Base-by-base conservation (phyloP, 805 yeast species). In the Cyberlindnera nakhonratchasimensis region DNA sequence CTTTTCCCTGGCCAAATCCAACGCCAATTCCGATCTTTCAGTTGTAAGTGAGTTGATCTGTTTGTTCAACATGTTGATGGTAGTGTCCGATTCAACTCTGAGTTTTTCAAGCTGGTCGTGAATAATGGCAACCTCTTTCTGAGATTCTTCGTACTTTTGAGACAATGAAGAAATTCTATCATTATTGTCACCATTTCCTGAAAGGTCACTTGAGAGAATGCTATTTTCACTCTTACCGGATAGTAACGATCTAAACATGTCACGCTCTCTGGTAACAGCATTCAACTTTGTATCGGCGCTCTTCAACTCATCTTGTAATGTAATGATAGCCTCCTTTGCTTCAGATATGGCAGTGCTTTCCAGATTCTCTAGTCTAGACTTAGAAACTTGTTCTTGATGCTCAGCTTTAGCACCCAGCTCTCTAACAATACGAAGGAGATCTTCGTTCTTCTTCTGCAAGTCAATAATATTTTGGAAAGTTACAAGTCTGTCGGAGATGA, bases 401-500 rank as follows among this genome's bases (percentile, higher is more conserved):
- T 90, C 96, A 41, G 90, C 66, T 54, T 80, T 78, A 29, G 73
- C 69, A 10, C 91, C 95, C 14, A 91, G 67, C 38, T 76, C 77
- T 48, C 98, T 74, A 1, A 86, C 78, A 2, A 85, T 77, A 28
- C 70, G 66, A 26, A 89, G 63, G 21, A 91, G 69, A 39, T 87
- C 85, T 50, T 81, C 78, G 57, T 91, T 91, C 61, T 80, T 85
- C 39, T 73, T 66, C 53, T 87, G 86, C 39, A 91, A 66, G 37
- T 85, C 95, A 11, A 72, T 67, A 12, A 86, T 72, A 54, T 74
- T 75, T 32, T 72, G 75, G 64, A 90, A 91, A 8, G 78, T 74
- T 1, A 87, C 80, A 31, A 93, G 66, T 45, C 95, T 71, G 41
- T 84, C 83, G 9, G 88, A 70, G 19, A 91, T 86, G 29, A 89